These are phyloP conservation scores for Coniochaeta prunicola DNA, from an alignment of 2,329 filamentous ascomycete species.

Conservation along the genomic window DNA sequence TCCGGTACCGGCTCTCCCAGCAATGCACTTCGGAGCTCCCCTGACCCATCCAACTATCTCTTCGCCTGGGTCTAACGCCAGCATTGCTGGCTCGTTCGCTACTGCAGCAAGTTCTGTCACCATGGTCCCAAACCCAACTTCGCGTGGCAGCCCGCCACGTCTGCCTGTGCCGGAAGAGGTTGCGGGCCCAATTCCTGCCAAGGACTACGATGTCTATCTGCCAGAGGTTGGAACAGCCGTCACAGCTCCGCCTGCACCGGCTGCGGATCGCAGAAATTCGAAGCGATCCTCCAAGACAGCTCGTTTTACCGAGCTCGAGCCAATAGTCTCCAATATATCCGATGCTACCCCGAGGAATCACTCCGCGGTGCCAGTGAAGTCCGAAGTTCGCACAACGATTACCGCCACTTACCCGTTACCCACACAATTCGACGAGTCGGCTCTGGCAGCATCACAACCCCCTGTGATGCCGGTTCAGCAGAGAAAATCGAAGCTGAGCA, in stretches of 20 bases:
- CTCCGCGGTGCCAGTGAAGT: not conserved
- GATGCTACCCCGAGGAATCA: conserved; percentile 3
- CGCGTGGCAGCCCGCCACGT: conserved; percentile 4
- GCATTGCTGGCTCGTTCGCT: conserved; percentile 5
- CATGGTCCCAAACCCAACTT: conserved; percentile 7
- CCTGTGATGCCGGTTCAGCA: conserved; percentile 5
- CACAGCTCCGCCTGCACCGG: not conserved
- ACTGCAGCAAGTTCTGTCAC: conserved; percentile 13
- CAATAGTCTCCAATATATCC: conserved; percentile 19
- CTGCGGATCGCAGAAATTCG: conserved; percentile 8
- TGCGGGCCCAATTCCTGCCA: not conserved
- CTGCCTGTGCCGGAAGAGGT: conserved; percentile 2
- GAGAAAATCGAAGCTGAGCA: conserved; percentile 17
- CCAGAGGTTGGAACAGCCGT: not conserved
- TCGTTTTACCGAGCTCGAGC: conserved; percentile 23
- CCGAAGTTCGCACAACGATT: conserved; percentile 8
- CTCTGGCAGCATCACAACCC: conserved; percentile 8
- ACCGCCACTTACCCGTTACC: conserved; percentile 9
- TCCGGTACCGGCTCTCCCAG: conserved; percentile 15
- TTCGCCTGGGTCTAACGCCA: not conserved
- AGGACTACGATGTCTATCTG: not conserved
- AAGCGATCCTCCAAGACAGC: conserved; percentile 13
- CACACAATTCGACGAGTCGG: conserved; percentile 13
- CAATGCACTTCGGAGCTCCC: conserved; percentile 10
- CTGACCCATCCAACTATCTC: conserved; percentile 5